Base-by-base conservation (phyloP, 2,329 filamentous ascomycete species). In the Epichloe scottii region DNA sequence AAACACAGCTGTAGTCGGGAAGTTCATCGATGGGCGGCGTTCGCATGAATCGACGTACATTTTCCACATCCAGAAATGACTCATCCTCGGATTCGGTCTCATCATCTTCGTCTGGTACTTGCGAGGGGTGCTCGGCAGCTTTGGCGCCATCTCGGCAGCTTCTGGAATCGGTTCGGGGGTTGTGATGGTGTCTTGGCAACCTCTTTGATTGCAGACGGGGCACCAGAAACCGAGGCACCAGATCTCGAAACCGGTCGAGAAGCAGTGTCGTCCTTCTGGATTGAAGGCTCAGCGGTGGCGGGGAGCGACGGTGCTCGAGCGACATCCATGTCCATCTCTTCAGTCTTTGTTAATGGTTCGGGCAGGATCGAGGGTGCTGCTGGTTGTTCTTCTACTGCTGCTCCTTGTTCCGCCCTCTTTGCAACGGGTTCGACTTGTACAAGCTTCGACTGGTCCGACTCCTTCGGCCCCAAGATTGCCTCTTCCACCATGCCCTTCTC, bases 11-110 rank as follows among this genome's bases (percentile, higher is more conserved):
- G 52, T 71, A 76, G 47, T 71, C 62, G 0, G 78, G 78, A 2
- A 82, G 64, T 40, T 70, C 74, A 11, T 80, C 75, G 11, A 77
- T 56, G 1, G 77, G 76, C 2, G 78, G 78, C 2, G 78, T 82
- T 21, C 66, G 63, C 64, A 77, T 75, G 51, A 71, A 74, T 49
- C 73, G 69, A 11, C 77, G 71, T 30, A 76, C 70, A 5, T 68
- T 66, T 40, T 75, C 72, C 26, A 75, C 62, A n/a, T 71, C 70
- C 54, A 73, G 66, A 38, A 68, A 71, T n/a, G 76, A 70, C 38
- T 76, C 69, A 41, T 74, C 75, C 47, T 80, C 77, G 7, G 76
- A 71, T 54, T 79, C 76, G 2, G 76, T 78, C 48, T 78, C 69
- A 34, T 75, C 75, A 47, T 75, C 74, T 38, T 75, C 72, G 17